Conservation (phyloP, 371 early-diverging fungal species). For the Batkoa obscura region DNA sequence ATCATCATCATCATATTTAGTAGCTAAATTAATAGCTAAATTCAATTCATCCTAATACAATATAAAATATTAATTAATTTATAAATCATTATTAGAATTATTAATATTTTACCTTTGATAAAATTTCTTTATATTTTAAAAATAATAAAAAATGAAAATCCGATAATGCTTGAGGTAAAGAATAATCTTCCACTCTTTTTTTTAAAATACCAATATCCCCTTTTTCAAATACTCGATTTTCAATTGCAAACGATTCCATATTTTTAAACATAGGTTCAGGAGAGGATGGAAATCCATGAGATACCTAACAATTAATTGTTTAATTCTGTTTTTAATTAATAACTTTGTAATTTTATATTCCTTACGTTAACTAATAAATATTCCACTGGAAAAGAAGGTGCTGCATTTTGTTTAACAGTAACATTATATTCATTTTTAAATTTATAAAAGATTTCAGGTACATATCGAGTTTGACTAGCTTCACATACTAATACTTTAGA, state of each 20-base stretch:
- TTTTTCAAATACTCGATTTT: conserved; percentile 32
- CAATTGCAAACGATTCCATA: conserved; percentile 35
- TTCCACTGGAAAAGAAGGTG: conserved; percentile 90
- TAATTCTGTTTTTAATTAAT: background rate
- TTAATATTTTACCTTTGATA: background rate
- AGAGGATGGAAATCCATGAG: conserved; percentile 79
- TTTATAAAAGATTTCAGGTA: conserved; percentile 92
- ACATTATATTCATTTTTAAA: conserved; percentile 85
- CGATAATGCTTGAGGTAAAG: conserved; percentile 19
- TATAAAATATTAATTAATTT: conserved; percentile 7
- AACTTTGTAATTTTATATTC: no score
- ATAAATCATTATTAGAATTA: background rate
- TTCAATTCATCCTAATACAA: conserved; percentile 26
- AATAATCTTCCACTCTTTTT: conserved; percentile 8
- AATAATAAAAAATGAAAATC: conserved; percentile 74
- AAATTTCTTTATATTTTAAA: conserved; percentile 14
- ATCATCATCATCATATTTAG: conserved; percentile 18
- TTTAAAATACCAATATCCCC: conserved; percentile 7
- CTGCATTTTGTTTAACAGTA: conserved; percentile 61
- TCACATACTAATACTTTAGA: conserved; percentile 71
- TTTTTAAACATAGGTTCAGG: conserved; percentile 56
- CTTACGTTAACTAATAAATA: conserved; percentile 83
- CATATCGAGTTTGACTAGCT: conserved; percentile 55
- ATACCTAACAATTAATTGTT: conserved; percentile 28
- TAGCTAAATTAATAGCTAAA: conserved; percentile 26